Conservation (phyloP, 2,329 filamentous ascomycete species). For the Fulvia fulva region DNA sequence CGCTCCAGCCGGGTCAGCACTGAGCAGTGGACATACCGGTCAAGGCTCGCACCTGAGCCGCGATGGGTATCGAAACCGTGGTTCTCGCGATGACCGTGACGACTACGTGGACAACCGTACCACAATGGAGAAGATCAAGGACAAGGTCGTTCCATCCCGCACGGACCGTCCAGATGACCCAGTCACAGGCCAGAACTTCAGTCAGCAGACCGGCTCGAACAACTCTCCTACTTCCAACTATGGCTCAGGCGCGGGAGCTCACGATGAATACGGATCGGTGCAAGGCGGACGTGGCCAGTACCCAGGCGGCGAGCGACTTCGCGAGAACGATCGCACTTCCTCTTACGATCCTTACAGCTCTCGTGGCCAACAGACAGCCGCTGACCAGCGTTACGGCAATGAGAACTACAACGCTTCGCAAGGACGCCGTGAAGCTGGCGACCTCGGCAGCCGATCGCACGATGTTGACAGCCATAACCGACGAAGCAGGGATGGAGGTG, state of each 20-base stretch:
- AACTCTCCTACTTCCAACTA: neutral
- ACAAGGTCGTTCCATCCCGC: neutral
- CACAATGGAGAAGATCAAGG: neutral
- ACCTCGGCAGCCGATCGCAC: slow-evolving; percentile 2
- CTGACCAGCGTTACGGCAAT: slow-evolving; percentile 5
- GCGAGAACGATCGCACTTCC: neutral
- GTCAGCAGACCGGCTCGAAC: neutral
- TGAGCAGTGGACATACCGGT: neutral
- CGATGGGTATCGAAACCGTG: neutral
- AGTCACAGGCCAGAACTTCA: neutral
- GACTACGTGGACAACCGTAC: neutral
- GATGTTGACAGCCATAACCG: neutral
- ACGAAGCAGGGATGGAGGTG: slow-evolving; percentile 3
- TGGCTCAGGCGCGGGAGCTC: neutral
- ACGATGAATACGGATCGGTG: neutral
- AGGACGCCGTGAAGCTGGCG: slow-evolving; percentile 3
- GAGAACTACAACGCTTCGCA: neutral
- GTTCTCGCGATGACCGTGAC: neutral
- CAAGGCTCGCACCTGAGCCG: neutral
- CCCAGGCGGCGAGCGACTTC: neutral
- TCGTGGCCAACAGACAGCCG: slow-evolving; percentile 13
- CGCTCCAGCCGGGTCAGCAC: neutral
- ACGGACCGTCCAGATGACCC: slow-evolving; percentile 1
- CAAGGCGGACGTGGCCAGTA: neutral
- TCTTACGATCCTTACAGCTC: slow-evolving; percentile 15